Percentiles rank a stretch among this genome's conserved stretches.
Conservation (phyloP, 345 rosid species). For the Gossypium turneri region DNA sequence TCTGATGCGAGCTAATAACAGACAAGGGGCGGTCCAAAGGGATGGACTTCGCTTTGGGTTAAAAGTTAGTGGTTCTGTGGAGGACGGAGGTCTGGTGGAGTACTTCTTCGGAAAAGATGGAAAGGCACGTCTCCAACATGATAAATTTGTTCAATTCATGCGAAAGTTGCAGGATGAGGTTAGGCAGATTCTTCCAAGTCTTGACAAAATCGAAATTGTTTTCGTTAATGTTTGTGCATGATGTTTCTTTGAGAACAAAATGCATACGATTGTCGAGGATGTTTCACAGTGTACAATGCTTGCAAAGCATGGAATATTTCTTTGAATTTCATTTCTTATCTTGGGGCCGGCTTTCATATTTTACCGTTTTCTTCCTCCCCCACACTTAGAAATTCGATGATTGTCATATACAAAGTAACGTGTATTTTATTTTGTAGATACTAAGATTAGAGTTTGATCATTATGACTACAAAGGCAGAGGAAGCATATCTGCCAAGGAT, state of each 20-base stretch:
- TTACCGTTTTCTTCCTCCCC: neutral
- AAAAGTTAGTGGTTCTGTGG: constrained; percentile 60
- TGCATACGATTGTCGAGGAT: neutral
- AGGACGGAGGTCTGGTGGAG: constrained; percentile 80
- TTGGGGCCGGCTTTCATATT: neutral
- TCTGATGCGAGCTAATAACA: constrained; percentile 77
- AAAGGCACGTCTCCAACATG: constrained; percentile 50
- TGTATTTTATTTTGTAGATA: constrained; percentile 40
- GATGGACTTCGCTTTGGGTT: constrained; percentile 67
- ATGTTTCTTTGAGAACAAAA: neutral
- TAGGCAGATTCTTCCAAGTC: constrained; percentile 18
- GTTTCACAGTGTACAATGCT: neutral
- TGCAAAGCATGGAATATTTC: neutral
- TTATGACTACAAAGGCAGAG: constrained; percentile 70
- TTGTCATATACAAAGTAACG: neutral
- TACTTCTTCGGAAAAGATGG: constrained; percentile 90
- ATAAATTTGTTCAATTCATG: constrained; percentile 72
- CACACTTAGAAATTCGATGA: neutral
- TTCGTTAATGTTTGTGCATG: neutral
- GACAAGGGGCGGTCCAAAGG: constrained; percentile 72
- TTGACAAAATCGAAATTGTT: neutral
- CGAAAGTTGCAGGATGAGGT: constrained; percentile 73
- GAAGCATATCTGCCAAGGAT: constrained; percentile 79
- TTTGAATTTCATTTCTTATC: neutral
- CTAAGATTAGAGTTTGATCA: constrained; percentile 81